These are phyloP conservation scores for Pythium guiyangense DNA, from an alignment of 352 stramenopile species.

Conservation along the genomic window DNA sequence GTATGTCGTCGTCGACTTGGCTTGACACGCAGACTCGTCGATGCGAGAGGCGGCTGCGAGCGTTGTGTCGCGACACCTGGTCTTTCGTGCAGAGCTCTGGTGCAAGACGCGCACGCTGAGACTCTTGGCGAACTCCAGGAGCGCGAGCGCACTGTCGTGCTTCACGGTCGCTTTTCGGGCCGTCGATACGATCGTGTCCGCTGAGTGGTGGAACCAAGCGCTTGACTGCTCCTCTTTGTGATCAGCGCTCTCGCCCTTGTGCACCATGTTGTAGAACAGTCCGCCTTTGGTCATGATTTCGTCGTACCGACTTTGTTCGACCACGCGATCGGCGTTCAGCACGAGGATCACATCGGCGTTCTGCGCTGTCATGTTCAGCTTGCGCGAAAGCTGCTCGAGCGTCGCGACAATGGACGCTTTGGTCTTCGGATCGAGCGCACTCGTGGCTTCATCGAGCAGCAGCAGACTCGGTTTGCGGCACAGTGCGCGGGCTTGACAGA, in stretches of 20 bases:
- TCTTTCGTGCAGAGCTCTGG: not conserved
- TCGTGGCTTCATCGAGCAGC: conserved; percentile 84
- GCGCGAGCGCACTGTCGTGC: conserved; percentile 57
- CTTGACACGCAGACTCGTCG: no score
- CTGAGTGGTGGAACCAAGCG: conserved; percentile 17
- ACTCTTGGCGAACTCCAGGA: conserved; percentile 85
- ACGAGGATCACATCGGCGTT: conserved; percentile 84
- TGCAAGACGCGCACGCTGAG: conserved; percentile 70
- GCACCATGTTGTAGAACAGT: conserved; percentile 83
- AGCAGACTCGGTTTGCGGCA: conserved; percentile 76
- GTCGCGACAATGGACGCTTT: conserved; percentile 83
- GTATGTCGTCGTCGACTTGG: no score
- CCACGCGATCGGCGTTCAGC: conserved; percentile 66
- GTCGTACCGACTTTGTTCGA: conserved; percentile 75
- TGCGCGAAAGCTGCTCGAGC: conserved; percentile 68
- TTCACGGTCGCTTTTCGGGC: conserved; percentile 30
- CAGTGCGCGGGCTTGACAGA: conserved; percentile 77
- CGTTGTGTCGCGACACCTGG: no score
- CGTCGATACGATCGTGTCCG: conserved; percentile 36
- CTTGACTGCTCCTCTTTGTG: conserved; percentile 31
- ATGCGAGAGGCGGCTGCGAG: no score
- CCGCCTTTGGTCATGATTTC: conserved; percentile 58
- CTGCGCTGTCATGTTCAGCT: conserved; percentile 82
- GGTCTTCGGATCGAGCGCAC: conserved; percentile 81
- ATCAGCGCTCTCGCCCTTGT: conserved; percentile 55